Percentiles rank a stretch among this genome's conserved stretches.
phyloP scores from a whole-genome alignment of 202 grass and related monocot genomes.

The Zizania palustris region DNA sequence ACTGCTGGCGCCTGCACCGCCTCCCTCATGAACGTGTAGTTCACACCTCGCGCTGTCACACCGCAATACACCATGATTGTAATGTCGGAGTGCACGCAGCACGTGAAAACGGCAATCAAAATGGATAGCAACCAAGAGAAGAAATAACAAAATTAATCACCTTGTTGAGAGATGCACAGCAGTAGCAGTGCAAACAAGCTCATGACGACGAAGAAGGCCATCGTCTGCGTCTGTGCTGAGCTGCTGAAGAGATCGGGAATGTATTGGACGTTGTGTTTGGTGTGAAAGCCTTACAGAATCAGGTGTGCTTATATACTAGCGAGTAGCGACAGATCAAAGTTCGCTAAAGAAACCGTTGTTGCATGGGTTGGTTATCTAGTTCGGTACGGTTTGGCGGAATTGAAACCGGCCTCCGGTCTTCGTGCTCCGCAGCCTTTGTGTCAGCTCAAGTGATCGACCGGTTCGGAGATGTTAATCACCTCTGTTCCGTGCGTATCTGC shows the following conservation, averaged over 20 bases:
- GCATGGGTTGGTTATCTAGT: conserved; percentile 20
- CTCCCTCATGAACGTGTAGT: conserved; percentile 79
- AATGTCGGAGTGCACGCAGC: background rate
- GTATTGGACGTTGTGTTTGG: conserved; percentile 2
- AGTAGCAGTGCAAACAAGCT: conserved; percentile 34
- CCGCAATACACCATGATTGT: background rate
- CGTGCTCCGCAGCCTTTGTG: conserved; percentile 47
- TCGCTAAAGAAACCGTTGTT: conserved; percentile 42
- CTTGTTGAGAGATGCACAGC: conserved; percentile 35
- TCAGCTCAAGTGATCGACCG: conserved; percentile 35
- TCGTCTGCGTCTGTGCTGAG: conserved; percentile 17
- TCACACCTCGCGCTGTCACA: conserved; percentile 36
- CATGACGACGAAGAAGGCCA: conserved; percentile 26
- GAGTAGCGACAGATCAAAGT: background rate
- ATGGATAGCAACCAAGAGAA: background rate
- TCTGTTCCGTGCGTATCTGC: background rate
- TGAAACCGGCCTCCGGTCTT: conserved; percentile 23
- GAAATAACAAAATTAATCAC: conserved; percentile 7
- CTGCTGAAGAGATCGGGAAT: conserved; percentile 18
- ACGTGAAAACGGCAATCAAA: background rate
- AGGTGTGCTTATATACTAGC: conserved; percentile 40
- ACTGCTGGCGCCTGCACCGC: conserved; percentile 52
- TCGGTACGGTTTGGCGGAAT: conserved; percentile 1
- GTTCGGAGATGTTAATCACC: conserved; percentile 20
- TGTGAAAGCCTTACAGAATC: conserved; percentile 6